Percentiles rank a stretch among this genome's conserved stretches.
phyloP scores from a whole-genome alignment of 208 protist genomes.

The Acanthamoeba royreba region DNA sequence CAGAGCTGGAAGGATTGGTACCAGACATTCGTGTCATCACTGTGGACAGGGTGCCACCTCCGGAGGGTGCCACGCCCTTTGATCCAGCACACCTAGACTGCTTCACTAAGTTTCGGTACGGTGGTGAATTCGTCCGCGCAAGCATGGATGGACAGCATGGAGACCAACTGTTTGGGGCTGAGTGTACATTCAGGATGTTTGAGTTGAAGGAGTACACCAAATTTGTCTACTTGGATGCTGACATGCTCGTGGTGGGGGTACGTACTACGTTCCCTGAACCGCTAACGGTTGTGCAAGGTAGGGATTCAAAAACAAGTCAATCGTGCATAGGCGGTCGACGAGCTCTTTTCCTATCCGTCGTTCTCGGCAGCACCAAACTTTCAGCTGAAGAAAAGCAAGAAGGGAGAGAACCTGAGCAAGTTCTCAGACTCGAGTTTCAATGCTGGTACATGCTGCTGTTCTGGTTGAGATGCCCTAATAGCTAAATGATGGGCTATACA shows the following conservation, averaged over 20 bases:
- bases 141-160: too few species aligned
- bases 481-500: neutral
- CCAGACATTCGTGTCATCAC: neutral
- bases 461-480: neutral
- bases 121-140: neutral
- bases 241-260: neutral
- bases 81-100: neutral
- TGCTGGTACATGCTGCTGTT: neutral
- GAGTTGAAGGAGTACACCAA: neutral
- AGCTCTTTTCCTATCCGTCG: neutral
- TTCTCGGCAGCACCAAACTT: neutral
- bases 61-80: neutral
- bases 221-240: neutral
- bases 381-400: neutral
- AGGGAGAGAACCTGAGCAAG: conserved; percentile 9
- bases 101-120: conserved; percentile 10
- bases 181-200: neutral
- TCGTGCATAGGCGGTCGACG: neutral
- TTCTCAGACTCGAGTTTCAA: neutral
- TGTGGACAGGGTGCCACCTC: neutral
- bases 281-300: neutral
- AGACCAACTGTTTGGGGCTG: too few species aligned
- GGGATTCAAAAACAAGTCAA: neutral
- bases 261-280: neutral
- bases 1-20: neutral